Percentiles rank a stretch among this genome's conserved stretches.
phyloP scores from a whole-genome alignment of 108 stramenopile species.

The Ochromonas danica region DNA sequence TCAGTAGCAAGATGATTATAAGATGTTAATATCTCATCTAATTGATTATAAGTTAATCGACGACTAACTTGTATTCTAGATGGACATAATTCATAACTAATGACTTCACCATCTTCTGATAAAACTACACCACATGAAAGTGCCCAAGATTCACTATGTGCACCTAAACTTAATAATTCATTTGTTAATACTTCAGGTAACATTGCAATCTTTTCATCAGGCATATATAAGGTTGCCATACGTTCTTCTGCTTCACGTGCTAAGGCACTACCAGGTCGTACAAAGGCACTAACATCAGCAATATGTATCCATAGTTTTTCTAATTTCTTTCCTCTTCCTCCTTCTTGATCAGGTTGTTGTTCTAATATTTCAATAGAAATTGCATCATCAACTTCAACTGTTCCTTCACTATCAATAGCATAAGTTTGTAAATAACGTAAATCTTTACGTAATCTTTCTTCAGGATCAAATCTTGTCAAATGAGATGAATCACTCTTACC shows the following conservation, averaged over 20 bases:
- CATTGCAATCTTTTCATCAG: neutral
- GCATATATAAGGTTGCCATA: neutral
- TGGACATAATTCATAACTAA: neutral
- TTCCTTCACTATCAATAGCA: neutral
- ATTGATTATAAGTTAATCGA: neutral
- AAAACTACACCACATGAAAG: conserved; percentile 12
- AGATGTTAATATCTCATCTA: neutral
- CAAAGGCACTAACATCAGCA: neutral
- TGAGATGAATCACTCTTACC: too few relatives aligned
- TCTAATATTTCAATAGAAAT: conserved; percentile 4
- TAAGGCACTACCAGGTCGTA: neutral
- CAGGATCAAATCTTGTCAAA: neutral
- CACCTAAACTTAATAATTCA: conserved; percentile 1
- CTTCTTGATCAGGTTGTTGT: neutral
- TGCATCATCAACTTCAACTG: conserved; percentile 4
- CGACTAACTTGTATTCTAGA: neutral
- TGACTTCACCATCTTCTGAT: neutral
- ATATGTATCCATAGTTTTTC: conserved; percentile 9
- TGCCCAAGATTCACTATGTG: neutral
- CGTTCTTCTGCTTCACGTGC: neutral
- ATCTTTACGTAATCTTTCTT: neutral
- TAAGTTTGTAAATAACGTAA: neutral
- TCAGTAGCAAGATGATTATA: neutral
- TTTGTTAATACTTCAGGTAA: neutral
- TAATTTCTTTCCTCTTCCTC: neutral